phyloP scores from a whole-genome alignment of 2,329 filamentous ascomycete genomes.

The Fusarium sp. region DNA sequence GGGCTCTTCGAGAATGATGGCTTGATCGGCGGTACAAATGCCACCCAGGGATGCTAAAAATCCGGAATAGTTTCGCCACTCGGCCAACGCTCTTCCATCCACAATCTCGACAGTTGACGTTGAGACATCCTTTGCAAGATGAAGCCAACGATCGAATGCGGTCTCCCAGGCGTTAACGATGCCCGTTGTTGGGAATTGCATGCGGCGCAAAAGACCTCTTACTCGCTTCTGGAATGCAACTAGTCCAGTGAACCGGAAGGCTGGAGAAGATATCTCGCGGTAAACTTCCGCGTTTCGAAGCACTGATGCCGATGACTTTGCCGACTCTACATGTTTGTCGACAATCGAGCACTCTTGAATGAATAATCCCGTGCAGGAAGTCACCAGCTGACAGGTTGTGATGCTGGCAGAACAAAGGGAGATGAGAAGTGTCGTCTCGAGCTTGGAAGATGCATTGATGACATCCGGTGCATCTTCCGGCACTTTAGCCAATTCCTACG shows the following conservation, averaged over 20 bases:
- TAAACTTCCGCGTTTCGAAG: conserved; percentile 72
- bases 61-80: conserved; percentile 77
- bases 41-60: conserved; percentile 76
- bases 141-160: conserved; percentile 73
- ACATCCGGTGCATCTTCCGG: conserved; percentile 67
- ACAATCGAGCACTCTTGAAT: conserved; percentile 71
- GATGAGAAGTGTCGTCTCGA: conserved; percentile 72
- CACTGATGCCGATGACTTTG: conserved; percentile 63
- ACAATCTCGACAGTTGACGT: conserved; percentile 62
- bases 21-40: conserved; percentile 71
- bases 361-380: conserved; percentile 69
- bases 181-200: conserved; percentile 73
- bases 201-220: conserved; percentile 67
- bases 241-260: conserved; percentile 74
- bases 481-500: conserved; percentile 66
- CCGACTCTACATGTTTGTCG: conserved; percentile 61
- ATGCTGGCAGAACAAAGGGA: conserved; percentile 74
- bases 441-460: conserved; percentile 62
- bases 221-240: conserved; percentile 78
- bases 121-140: conserved; percentile 72
- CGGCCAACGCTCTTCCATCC: conserved; percentile 67
- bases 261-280: conserved; percentile 70
- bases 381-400: conserved; percentile 73
- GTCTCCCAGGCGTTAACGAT: conserved; percentile 75
- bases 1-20: conserved; percentile 68